Percentiles rank a stretch among this genome's conserved stretches.
These are phyloP conservation scores for Vicia sativa DNA, from an alignment of 306 rosid genomes.

Conservation along the genomic window DNA sequence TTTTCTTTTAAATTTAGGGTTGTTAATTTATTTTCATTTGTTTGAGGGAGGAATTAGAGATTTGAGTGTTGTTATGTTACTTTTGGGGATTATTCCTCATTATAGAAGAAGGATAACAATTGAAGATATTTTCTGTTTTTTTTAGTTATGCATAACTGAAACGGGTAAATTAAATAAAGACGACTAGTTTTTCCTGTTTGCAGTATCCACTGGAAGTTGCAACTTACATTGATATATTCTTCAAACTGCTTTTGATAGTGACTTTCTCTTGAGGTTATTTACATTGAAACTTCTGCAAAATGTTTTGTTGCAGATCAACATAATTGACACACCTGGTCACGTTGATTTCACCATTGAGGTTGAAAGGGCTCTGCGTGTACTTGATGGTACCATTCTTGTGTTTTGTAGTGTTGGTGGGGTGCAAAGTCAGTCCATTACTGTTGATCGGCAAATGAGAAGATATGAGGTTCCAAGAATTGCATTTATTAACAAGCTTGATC, in stretches of 20 bases:
- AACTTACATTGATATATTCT: constrained; percentile 14
- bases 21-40: neutral
- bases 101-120: neutral
- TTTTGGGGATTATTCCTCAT: constrained; percentile 6
- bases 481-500: constrained; percentile 92
- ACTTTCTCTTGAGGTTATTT: constrained; percentile 5
- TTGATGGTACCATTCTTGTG: constrained; percentile 98
- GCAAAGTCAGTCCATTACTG: constrained; percentile 98
- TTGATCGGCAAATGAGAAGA: constrained; percentile 97
- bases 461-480: constrained; percentile 96
- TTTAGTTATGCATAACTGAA: constrained; percentile 14
- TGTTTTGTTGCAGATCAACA: constrained; percentile 79
- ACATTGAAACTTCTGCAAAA: constrained; percentile 20
- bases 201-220: constrained; percentile 19
- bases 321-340: constrained; percentile 96
- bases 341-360: constrained; percentile 98
- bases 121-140: constrained; percentile 14
- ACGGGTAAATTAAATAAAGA: constrained; percentile 18
- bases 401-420: constrained; percentile 99
- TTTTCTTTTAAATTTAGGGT: neutral
- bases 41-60: constrained; percentile 1
- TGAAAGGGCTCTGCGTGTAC: constrained; percentile 97
- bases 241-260: constrained; percentile 16
- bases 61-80: constrained; percentile 15
- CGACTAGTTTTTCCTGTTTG: constrained; percentile 10